Conservation (phyloP, 768 basidiomycete genomes). For the Rhizopogon vesiculosus region DNA sequence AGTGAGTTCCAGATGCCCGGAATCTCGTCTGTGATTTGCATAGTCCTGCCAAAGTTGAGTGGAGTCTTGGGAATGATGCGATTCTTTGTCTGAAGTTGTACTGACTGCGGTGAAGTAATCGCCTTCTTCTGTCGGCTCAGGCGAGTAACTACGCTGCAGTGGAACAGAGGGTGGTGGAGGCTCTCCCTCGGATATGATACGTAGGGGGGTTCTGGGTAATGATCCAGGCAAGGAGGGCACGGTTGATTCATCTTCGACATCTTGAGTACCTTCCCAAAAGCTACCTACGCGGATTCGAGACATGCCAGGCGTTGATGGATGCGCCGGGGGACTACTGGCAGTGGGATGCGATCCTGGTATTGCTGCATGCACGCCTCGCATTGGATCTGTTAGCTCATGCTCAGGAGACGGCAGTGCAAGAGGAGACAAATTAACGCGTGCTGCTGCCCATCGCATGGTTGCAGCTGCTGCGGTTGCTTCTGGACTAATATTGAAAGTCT, state of each 20-base stretch:
- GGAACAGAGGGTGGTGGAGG: conserved; percentile 13
- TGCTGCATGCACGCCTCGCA: conserved; percentile 67
- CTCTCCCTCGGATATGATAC: conserved; percentile 5
- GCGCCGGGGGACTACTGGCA: conserved; percentile 28
- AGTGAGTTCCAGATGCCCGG: conserved; percentile 23
- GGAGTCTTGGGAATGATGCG: conserved; percentile 10
- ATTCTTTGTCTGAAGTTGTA: conserved; percentile 17
- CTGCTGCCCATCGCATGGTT: conserved; percentile 82
- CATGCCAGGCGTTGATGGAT: conserved; percentile 41
- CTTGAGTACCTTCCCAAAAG: conserved; percentile 77
- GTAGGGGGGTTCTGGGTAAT: conserved; percentile 17
- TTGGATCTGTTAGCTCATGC: conserved; percentile 86
- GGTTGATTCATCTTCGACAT: conserved; percentile 36
- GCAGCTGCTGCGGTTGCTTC: conserved; percentile 70
- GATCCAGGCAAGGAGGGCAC: conserved; percentile 21
- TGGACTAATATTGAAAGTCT: conserved; percentile 30
- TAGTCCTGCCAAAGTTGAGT: conserved; percentile 24
- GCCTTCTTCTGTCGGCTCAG: conserved; percentile 18
- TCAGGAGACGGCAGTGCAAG: conserved; percentile 88
- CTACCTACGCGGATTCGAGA: conserved; percentile 54
- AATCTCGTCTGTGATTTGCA: conserved; percentile 19
- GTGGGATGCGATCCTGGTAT: conserved; percentile 57
- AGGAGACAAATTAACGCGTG: conserved; percentile 79
- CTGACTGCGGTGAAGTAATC: conserved; percentile 26
- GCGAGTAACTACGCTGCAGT: conserved; percentile 17